Conservation (phyloP, 371 early-diverging fungal genomes). For the Apophysomyces trapeziformis region DNA sequence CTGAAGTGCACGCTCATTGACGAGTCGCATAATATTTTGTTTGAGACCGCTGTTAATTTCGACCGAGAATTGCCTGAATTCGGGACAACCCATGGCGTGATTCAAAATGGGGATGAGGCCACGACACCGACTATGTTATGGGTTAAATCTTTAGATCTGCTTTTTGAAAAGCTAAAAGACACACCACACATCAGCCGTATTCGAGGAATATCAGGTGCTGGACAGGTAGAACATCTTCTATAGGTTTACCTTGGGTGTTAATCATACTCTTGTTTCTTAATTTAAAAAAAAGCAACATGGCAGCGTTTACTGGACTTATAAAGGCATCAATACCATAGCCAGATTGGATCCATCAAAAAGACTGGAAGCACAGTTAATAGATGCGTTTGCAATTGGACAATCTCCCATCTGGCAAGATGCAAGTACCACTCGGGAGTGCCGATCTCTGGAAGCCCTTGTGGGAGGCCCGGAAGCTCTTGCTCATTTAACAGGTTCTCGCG, state of each 20-base stretch:
- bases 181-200: conserved; percentile 43
- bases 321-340: conserved; percentile 46
- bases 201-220: conserved; percentile 70
- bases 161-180: conserved; percentile 51
- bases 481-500: conserved; percentile 73
- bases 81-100: conserved; percentile 56
- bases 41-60: conserved; percentile 58
- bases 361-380: conserved; percentile 56
- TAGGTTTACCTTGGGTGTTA: background rate
- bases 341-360: conserved; percentile 34
- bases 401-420: conserved; percentile 90
- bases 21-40: conserved; percentile 30
- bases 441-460: conserved; percentile 57
- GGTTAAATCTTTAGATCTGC: conserved; percentile 73
- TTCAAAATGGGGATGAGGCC: conserved; percentile 46
- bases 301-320: conserved; percentile 75
- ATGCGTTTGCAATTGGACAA: conserved; percentile 62
- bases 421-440: conserved; percentile 73
- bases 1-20: conserved; percentile 71
- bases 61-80: conserved; percentile 65
- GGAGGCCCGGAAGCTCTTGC: conserved; percentile 69
- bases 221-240: conserved; percentile 53
- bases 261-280: background rate
- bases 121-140: conserved; percentile 81
- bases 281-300: conserved; percentile 72